phyloP scores from a whole-genome alignment of 2,329 filamentous ascomycete genomes.

The Aureobasidium sp. region DNA sequence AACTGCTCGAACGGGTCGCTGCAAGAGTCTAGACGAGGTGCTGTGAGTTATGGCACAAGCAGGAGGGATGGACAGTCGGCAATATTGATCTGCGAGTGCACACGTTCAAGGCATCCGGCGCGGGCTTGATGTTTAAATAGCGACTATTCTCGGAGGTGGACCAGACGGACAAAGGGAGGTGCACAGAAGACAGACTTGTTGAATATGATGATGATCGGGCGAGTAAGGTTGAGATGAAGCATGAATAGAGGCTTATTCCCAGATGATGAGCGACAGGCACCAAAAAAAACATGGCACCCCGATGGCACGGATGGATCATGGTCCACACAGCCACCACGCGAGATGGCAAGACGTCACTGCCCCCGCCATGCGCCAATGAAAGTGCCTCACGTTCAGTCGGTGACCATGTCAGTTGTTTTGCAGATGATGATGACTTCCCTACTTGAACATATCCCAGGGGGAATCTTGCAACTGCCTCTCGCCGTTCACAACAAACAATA shows the following conservation, averaged over 20 bases:
- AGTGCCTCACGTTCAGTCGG: neutral
- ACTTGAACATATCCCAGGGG: neutral
- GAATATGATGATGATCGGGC: neutral
- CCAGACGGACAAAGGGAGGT: too few relatives aligned
- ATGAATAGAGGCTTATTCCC: neutral
- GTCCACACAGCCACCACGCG: neutral
- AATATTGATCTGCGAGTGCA: too few relatives aligned
- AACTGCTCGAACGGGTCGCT: too few relatives aligned
- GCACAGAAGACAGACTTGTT: too few relatives aligned
- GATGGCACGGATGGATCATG: too few relatives aligned
- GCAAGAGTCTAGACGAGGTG: too few relatives aligned
- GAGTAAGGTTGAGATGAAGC: neutral
- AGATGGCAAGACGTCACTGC: neutral
- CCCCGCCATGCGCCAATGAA: conserved; percentile 8
- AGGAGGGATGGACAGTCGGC: too few relatives aligned
- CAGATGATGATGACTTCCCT: neutral
- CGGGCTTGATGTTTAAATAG: too few relatives aligned
- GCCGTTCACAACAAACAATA: neutral
- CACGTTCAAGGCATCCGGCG: too few relatives aligned
- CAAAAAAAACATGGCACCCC: neutral
- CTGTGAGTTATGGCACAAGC: too few relatives aligned
- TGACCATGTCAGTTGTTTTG: neutral
- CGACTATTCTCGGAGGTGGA: too few relatives aligned
- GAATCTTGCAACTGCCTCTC: neutral
- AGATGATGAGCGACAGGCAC: neutral